A percentile compares a stretch with the other conserved stretches of the same genome.
These are phyloP conservation scores for Lactarius tabidus DNA, from an alignment of 768 basidiomycete species.

Conservation along the genomic window DNA sequence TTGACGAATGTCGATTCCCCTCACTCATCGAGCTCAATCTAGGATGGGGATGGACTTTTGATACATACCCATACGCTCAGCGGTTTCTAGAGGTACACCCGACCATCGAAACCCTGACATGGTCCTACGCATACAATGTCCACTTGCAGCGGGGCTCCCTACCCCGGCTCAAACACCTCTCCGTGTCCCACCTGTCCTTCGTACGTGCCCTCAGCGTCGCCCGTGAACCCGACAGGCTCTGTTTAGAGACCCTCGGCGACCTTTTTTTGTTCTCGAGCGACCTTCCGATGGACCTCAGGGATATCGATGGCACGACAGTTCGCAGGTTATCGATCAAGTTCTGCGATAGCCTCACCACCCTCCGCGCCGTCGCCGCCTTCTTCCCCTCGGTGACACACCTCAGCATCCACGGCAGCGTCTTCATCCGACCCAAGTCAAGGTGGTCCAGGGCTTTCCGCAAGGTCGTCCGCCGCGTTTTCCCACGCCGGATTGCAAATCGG, in stretches of 20 bases:
- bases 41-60: constrained; percentile 23
- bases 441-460: constrained; percentile 14
- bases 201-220: constrained; percentile 21
- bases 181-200: constrained; percentile 21
- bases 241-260: constrained; percentile 19
- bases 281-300: constrained; percentile 17
- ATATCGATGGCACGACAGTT: constrained; percentile 16
- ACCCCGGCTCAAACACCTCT: constrained; percentile 19
- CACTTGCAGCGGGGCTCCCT: constrained; percentile 8
- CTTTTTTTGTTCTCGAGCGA: constrained; percentile 24
- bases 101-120: constrained; percentile 19
- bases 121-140: constrained; percentile 19
- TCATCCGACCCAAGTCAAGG: constrained; percentile 13
- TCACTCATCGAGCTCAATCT: constrained; percentile 18
- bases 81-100: constrained; percentile 22
- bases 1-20: constrained; percentile 19
- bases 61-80: constrained; percentile 20
- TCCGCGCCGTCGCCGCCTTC: constrained; percentile 20
- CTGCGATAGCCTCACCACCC: constrained; percentile 21
- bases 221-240: constrained; percentile 11
- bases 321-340: constrained; percentile 21
- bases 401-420: constrained; percentile 19
- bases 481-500: constrained; percentile 13
- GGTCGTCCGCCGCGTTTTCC: constrained; percentile 13
- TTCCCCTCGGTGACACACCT: constrained; percentile 21